These are phyloP conservation scores for Penicillium soppii DNA, from an alignment of 495 filamentous ascomycete species.

Conservation along the genomic window DNA sequence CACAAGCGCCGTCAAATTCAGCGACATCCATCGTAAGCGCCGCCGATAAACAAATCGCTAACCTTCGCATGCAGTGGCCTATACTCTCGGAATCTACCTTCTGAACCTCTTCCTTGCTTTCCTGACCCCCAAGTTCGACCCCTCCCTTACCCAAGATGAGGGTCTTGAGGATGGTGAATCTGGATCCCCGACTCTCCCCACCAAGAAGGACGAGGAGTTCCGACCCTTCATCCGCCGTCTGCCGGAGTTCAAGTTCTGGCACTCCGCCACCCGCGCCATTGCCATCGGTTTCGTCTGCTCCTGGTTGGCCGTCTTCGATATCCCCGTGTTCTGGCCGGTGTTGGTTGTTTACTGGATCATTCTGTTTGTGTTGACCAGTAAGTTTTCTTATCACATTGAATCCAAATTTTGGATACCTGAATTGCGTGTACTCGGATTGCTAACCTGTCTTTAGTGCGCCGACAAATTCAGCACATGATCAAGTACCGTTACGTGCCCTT, in stretches of 20 bases:
- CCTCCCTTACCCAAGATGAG: conserved; percentile 90
- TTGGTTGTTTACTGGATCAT: conserved; percentile 98
- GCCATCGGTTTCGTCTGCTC: conserved; percentile 80
- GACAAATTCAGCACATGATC: conserved; percentile 99
- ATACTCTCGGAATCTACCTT: conserved; percentile 97
- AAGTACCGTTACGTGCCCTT: conserved; percentile 99
- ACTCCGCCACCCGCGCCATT: conserved; percentile 86
- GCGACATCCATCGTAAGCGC: background rate
- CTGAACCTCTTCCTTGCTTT: conserved; percentile 99
- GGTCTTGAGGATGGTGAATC: conserved; percentile 91
- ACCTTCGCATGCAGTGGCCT: conserved; percentile 67
- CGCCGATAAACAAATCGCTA: conserved; percentile 6
- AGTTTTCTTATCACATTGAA: conserved; percentile 29
- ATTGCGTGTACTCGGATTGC: background rate
- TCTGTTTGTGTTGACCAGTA: conserved; percentile 91
- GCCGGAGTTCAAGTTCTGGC: conserved; percentile 99
- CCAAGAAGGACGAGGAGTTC: conserved; percentile 95
- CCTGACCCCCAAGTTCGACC: conserved; percentile 97
- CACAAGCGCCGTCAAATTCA: too few relatives aligned
- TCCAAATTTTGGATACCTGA: background rate
- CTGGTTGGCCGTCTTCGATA: conserved; percentile 91
- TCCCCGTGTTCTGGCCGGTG: conserved; percentile 98
- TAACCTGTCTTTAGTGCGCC: conserved; percentile 64
- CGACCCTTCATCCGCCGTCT: conserved; percentile 92
- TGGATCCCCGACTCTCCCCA: conserved; percentile 67